A percentile compares a stretch with the other conserved stretches of the same genome.
Conservation (phyloP, 805 yeast genomes). For the Pichia kluyveri region DNA sequence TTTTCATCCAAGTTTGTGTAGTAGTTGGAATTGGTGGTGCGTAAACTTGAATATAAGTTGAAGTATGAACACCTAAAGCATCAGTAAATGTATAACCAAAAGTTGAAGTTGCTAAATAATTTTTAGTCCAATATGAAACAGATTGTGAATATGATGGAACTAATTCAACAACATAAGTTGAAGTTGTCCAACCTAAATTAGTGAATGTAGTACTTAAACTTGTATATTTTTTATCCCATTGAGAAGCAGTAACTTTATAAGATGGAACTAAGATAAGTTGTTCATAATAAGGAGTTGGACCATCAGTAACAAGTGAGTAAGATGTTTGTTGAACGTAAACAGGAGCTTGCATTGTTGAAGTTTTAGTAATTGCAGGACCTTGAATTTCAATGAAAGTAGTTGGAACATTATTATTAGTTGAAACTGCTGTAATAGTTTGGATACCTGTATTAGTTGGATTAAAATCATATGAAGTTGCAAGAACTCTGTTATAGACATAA, state of each 20-base stretch:
- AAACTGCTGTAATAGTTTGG: no score
- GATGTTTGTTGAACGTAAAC: neutral
- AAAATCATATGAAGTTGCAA: neutral
- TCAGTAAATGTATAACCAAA: neutral
- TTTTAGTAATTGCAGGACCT: neutral
- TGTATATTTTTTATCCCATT: slow-evolving; percentile 1
- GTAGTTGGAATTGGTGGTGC: slow-evolving; percentile 1
- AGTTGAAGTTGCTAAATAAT: no score
- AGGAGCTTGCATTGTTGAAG: neutral
- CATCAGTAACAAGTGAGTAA: neutral
- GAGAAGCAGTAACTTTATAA: no score
- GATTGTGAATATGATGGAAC: slow-evolving; percentile 5
- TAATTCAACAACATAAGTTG: slow-evolving; percentile 1
- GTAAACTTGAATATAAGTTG: slow-evolving; percentile 4
- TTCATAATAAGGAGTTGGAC: neutral
- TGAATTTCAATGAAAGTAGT: neutral
- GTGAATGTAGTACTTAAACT: neutral
- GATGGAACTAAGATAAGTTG: neutral
- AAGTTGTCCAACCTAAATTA: neutral
- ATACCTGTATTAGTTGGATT: no score
- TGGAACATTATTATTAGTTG: no score
- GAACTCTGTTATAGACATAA: neutral
- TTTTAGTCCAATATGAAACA: slow-evolving; percentile 4
- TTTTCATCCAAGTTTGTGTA: neutral
- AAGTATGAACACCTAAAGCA: slow-evolving; percentile 1